Conservation (phyloP, 2,329 filamentous ascomycete genomes). For the Phialocephala subalpina region DNA sequence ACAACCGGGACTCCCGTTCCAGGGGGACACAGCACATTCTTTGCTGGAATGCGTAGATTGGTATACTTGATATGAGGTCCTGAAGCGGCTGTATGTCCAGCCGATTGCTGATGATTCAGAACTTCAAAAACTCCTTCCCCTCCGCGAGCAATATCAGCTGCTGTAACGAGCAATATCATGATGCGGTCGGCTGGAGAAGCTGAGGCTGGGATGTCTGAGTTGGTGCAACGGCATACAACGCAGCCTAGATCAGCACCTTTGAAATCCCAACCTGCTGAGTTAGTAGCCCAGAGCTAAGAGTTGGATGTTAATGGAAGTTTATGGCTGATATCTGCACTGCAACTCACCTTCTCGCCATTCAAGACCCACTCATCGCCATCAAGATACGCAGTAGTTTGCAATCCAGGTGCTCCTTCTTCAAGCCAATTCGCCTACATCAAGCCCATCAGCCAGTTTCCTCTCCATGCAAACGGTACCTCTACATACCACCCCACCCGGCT, state of each 20-base stretch:
- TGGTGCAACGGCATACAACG: conserved; percentile 53
- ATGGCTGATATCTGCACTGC: background rate
- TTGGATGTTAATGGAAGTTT: background rate
- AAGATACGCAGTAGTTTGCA: conserved; percentile 54
- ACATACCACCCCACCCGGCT: conserved; percentile 53
- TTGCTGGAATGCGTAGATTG: conserved; percentile 53
- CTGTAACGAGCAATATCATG: conserved; percentile 58
- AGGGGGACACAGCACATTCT: conserved; percentile 53
- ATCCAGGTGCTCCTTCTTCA: conserved; percentile 54
- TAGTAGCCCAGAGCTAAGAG: conserved; percentile 55
- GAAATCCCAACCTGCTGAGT: conserved; percentile 60
- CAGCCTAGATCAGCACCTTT: conserved; percentile 58
- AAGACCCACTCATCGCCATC: conserved; percentile 58
- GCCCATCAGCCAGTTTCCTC: background rate
- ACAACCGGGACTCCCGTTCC: conserved; percentile 53
- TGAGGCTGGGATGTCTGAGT: conserved; percentile 17
- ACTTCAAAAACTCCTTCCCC: conserved; percentile 54
- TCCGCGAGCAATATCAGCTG: conserved; percentile 50
- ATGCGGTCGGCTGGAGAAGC: conserved; percentile 46
- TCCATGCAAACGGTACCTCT: too few species aligned
- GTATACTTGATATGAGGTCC: conserved; percentile 56
- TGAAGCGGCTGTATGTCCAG: conserved; percentile 55
- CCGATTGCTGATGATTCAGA: conserved; percentile 51
- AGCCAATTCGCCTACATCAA: conserved; percentile 52
- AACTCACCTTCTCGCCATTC: conserved; percentile 57